Base-by-base conservation (phyloP, 164 flowering plant species). In the Saururus chinensis region DNA sequence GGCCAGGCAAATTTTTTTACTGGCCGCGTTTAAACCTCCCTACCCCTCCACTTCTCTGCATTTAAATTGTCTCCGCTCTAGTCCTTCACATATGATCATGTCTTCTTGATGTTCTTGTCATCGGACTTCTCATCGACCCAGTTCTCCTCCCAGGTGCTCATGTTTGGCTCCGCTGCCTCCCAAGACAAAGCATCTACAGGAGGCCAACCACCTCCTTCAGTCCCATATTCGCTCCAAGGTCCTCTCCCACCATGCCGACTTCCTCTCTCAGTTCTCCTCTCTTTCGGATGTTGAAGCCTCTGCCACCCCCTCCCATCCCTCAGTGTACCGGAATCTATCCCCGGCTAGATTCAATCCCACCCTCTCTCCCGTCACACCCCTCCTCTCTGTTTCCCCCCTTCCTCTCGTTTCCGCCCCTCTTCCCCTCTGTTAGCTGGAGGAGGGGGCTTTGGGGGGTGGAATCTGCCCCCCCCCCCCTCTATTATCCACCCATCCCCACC, bases 91-190 rank as follows among this genome's bases (percentile, higher is more conserved):
- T 66, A 78, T 56, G 96, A 93, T 53, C 95, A 89, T 20, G 72
- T 87, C 64, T 82, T 93, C 85, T 86, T 97, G 42, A 77, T 84
- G 7, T 93, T 93, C 65, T 88, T 93, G 71, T 90, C 98, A 48
- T 67, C 87, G 0, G 76, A 80, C 64, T 93, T 93, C 80, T 72
- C 80, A 63, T 80, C 98, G 64, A 71, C 92, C 30, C 71, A 69
- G 21, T 93, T 93, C 88, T 93, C 98, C 75, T 86, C 98, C 60
- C 79, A 86, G 60, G 97, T 96, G 53, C 96, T 93, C 60, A 76
- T 87, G 66, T 82, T 97, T 59, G 96, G 95, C 62, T 89, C 98
- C 41, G 83, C 98, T 24, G 97, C 96, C 54, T 80, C 98, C 68
- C 76, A 85, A 56, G 88, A n/a, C 93, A 68, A 97, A 93, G 71